Base-by-base conservation (phyloP, 805 yeast genomes). In the Candida gorgasii region DNA sequence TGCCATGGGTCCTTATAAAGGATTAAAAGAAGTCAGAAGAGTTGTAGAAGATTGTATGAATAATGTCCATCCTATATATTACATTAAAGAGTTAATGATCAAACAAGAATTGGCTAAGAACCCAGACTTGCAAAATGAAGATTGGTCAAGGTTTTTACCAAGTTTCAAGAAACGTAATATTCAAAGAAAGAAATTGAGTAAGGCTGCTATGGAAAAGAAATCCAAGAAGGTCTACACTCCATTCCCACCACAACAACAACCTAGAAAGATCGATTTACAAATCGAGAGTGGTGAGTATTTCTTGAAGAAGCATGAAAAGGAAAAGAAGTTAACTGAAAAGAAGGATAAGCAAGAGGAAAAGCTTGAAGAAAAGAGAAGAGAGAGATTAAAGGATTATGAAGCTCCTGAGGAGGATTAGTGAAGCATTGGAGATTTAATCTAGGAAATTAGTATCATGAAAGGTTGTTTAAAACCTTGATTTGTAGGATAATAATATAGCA, bases 271-370 rank as follows among this genome's bases (percentile, higher is more conserved):
- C 66, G 99, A 93, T 79, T 72, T 90, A 62, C 95, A 89, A 72
- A 89, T 93, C 66, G 99, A 93, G 67, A 83, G 95, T 73, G 99
- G 99, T 79, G 99, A 93, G 66, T 93, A 89, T 69, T 93, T 93
- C 80, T 75, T 93, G 69, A 86, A 89, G 47, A 86, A 88, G 72
- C 79, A 73, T 56, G 96, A 90, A 57, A 89, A 88, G 73, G 84
- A 79, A 46, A 68, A 73, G 52, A 82, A 79, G 50, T 69, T 84
- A 48, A 83, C 81, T 44, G 90, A 86, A 57, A 87, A 89, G 76
- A 78, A 81, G 50, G 87, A 82, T 42, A 80, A 86, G 55, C 95
- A 90, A 61, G 83, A 76, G 40, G 88, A 80, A 50, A 79, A 77
- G 53, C 80, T 84, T 52, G 79, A 73, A 44, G 76, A 72, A 44